Percentiles rank a stretch among this genome's conserved stretches.
Conservation (phyloP, 2,329 filamentous ascomycete species). For the Neofusicoccum kwambonambiense region DNA sequence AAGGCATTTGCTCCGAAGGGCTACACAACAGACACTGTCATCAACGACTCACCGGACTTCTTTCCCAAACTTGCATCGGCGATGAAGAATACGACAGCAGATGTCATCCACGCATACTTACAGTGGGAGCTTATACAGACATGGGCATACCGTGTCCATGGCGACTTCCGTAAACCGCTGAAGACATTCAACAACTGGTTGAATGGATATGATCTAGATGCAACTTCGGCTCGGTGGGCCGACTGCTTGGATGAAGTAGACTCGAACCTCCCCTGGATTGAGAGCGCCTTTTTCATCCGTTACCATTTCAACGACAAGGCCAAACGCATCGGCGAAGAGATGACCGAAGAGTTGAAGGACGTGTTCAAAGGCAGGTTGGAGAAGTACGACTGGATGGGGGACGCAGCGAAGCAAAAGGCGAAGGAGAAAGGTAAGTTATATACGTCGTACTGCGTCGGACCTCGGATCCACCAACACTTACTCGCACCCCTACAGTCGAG, state of each 20-base stretch:
- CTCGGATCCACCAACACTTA: neutral
- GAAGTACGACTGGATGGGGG: slow-evolving; percentile 63
- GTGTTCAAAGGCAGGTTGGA: slow-evolving; percentile 63
- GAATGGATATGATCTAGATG: neutral
- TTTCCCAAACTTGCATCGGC: slow-evolving; percentile 58
- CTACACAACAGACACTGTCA: slow-evolving; percentile 53
- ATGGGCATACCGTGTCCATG: slow-evolving; percentile 56
- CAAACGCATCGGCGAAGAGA: slow-evolving; percentile 65
- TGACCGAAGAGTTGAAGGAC: slow-evolving; percentile 69
- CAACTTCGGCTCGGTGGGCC: slow-evolving; percentile 58
- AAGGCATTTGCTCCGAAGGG: slow-evolving; percentile 51
- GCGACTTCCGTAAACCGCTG: slow-evolving; percentile 60
- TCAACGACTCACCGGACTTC: slow-evolving; percentile 61
- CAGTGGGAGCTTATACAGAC: slow-evolving; percentile 61
- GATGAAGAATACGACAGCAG: slow-evolving; percentile 52
- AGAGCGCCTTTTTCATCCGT: slow-evolving; percentile 69
- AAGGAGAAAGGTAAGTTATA: slow-evolving; percentile 51
- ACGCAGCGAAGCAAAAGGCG: slow-evolving; percentile 58
- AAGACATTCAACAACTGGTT: slow-evolving; percentile 31
- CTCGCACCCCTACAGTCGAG: slow-evolving; percentile 41
- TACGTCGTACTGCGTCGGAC: neutral
- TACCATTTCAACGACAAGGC: slow-evolving; percentile 63
- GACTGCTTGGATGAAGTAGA: slow-evolving; percentile 62
- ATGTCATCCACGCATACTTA: slow-evolving; percentile 61
- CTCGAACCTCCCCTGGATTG: slow-evolving; percentile 63